Percentiles rank a stretch among this genome's conserved stretches.
These are phyloP conservation scores for Trichophyton equinum DNA, from an alignment of 2,329 filamentous ascomycete species.

Conservation along the genomic window DNA sequence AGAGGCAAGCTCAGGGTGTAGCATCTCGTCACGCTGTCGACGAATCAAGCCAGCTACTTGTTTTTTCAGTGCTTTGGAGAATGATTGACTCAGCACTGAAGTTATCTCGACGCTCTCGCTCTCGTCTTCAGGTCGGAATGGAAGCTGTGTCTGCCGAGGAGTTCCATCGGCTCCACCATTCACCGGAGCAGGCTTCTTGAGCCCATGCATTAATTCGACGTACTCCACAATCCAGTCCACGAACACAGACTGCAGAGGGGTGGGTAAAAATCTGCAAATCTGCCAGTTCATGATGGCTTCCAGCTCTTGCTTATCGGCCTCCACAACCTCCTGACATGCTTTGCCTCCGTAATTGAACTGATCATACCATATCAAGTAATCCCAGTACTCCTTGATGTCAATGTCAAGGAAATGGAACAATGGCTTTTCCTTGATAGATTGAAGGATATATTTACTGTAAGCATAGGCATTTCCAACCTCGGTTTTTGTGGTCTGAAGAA, in stretches of 20 bases:
- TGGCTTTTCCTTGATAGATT: constrained; percentile 89
- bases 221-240: constrained; percentile 91
- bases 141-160: constrained; percentile 48
- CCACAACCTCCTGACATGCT: constrained; percentile 68
- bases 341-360: constrained; percentile 98
- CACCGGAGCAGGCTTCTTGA: constrained; percentile 53
- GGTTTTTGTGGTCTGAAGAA: constrained; percentile 90
- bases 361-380: constrained; percentile 97
- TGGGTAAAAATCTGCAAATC: constrained; percentile 75
- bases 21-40: constrained; percentile 74
- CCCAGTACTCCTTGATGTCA: constrained; percentile 98
- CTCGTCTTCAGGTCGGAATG: constrained; percentile 42
- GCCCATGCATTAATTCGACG: constrained; percentile 79
- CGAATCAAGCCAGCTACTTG: constrained; percentile 71
- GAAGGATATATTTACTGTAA: constrained; percentile 94
- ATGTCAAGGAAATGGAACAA: constrained; percentile 96
- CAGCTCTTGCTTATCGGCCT: constrained; percentile 62
- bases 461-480: constrained; percentile 95
- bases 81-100: constrained; percentile 63
- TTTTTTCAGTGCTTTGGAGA: constrained; percentile 82
- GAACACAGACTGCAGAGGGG: constrained; percentile 69
- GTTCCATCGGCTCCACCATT: constrained; percentile 44
- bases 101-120: constrained; percentile 48
- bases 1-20: constrained; percentile 73
- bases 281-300: constrained; percentile 99